A percentile compares a stretch with the other conserved stretches of the same genome.
Evolutionary conservation across 768 basidiomycete genomes (phyloP).

Genomic region (Hygrocybe coccinea): DNA sequence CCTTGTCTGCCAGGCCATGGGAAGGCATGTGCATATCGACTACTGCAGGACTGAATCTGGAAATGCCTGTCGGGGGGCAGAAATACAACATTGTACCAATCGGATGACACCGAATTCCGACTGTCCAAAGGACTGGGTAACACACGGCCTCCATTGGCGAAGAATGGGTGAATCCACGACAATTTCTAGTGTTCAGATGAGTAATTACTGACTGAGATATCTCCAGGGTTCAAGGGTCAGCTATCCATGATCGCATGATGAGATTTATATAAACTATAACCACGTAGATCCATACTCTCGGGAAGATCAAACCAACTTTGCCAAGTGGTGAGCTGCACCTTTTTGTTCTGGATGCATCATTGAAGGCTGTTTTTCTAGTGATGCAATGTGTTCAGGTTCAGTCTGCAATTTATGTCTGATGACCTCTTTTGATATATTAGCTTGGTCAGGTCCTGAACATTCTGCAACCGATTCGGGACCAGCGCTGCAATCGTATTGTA

Average conservation of each 20-base stretch:
- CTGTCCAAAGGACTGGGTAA: conserved; percentile 48
- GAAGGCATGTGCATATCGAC: conserved; percentile 54
- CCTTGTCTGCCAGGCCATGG: conserved; percentile 49
- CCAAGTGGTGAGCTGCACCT: conserved; percentile 42
- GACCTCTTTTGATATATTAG: background rate
- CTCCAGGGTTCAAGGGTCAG: conserved; percentile 50
- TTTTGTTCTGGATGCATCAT: background rate
- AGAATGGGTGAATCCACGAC: conserved; percentile 41
- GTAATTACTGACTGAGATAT: conserved; percentile 13
- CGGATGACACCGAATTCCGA: conserved; percentile 44
- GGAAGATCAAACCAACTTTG: conserved; percentile 50
- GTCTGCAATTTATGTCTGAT: background rate
- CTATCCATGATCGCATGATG: background rate
- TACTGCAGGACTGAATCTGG: conserved; percentile 42
- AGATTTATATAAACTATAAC: background rate
- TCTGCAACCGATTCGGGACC: conserved; percentile 33
- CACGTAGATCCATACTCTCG: conserved; percentile 51
- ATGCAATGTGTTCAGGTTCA: conserved; percentile 48
- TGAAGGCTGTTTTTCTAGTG: conserved; percentile 26
- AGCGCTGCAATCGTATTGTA: conserved; percentile 48
- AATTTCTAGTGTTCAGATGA: background rate
- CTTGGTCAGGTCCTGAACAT: conserved; percentile 47
- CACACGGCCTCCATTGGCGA: conserved; percentile 53
- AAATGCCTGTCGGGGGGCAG: conserved; percentile 36
- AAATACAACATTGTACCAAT: conserved; percentile 42